Evolutionary conservation across 2,329 filamentous ascomycete species (phyloP).

Genomic region (Exserohilum turcica): DNA sequence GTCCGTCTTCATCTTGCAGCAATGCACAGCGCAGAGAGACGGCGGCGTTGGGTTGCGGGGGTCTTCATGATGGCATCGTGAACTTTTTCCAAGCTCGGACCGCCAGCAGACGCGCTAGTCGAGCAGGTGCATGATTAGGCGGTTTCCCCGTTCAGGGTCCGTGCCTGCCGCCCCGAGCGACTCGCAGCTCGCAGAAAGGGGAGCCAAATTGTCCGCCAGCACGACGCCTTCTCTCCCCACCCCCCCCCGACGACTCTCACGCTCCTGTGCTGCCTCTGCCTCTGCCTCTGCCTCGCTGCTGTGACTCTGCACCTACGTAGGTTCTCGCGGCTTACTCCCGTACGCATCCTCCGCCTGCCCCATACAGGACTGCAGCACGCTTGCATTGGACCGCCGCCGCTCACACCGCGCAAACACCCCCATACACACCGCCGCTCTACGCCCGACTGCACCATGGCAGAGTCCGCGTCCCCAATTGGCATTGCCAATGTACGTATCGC

Average conservation of each 20-base stretch:
- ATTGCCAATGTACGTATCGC: conserved; percentile 69
- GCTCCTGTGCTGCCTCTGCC: conserved; percentile 13
- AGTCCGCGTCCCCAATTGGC: conserved; percentile 70
- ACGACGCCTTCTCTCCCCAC: conserved; percentile 26
- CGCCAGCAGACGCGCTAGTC: conserved; percentile 13
- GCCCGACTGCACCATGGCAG: conserved; percentile 58
- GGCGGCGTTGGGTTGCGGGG: conserved; percentile 28
- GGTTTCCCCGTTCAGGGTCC: conserved; percentile 44
- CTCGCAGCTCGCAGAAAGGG: conserved; percentile 44
- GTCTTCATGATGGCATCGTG: conserved; percentile 25
- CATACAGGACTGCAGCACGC: not conserved
- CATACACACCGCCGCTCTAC: conserved; percentile 15
- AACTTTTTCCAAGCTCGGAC: conserved; percentile 41
- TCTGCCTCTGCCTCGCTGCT: no score
- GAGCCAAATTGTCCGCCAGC: conserved; percentile 42
- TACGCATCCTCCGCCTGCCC: no score
- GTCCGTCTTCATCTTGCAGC: conserved; percentile 87
- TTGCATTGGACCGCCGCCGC: conserved; percentile 3
- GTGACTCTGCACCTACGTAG: not conserved
- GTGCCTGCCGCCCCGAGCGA: conserved; percentile 46
- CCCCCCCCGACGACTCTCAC: conserved; percentile 8
- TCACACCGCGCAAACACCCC: conserved; percentile 26
- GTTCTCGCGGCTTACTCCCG: not conserved
- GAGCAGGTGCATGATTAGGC: conserved; percentile 30
- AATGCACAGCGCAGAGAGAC: conserved; percentile 4